A percentile compares a stretch with the other conserved stretches of the same genome.
These are phyloP conservation scores for Aspergillus bridgeri DNA, from an alignment of 495 filamentous ascomycete genomes.

Conservation along the genomic window DNA sequence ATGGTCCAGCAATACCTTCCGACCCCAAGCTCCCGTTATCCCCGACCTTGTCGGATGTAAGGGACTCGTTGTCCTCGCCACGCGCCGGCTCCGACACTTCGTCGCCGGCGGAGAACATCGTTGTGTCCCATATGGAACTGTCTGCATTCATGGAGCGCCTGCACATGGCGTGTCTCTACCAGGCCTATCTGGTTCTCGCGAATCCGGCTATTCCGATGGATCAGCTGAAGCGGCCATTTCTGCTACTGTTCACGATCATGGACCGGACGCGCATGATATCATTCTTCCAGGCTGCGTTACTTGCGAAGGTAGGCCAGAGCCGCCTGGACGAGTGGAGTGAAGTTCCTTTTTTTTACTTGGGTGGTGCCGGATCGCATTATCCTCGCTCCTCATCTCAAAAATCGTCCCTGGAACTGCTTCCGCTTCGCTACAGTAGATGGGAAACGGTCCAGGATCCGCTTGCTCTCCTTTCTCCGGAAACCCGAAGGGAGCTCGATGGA, in stretches of 20 bases:
- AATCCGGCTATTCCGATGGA: constrained; percentile 48
- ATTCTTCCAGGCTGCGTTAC: constrained; percentile 36
- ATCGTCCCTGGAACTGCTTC: constrained; percentile 17
- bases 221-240: constrained; percentile 57
- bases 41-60: background rate
- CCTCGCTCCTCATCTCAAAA: constrained; percentile 25
- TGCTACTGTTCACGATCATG: constrained; percentile 59
- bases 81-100: background rate
- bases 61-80: background rate
- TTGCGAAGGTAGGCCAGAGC: constrained; percentile 18
- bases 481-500: constrained; percentile 51
- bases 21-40: background rate
- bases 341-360: constrained; percentile 61
- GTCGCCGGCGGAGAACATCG: constrained; percentile 6
- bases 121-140: constrained; percentile 52
- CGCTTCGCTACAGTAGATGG: constrained; percentile 27
- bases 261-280: constrained; percentile 45
- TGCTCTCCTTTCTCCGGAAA: constrained; percentile 12
- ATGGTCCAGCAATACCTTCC: background rate
- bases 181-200: constrained; percentile 52
- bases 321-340: constrained; percentile 51
- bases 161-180: constrained; percentile 60
- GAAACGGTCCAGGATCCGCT: constrained; percentile 27
- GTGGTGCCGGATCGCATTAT: constrained; percentile 65
- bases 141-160: constrained; percentile 57